Base-by-base conservation (phyloP, 768 basidiomycete species). In the Coprinopsis sp. region DNA sequence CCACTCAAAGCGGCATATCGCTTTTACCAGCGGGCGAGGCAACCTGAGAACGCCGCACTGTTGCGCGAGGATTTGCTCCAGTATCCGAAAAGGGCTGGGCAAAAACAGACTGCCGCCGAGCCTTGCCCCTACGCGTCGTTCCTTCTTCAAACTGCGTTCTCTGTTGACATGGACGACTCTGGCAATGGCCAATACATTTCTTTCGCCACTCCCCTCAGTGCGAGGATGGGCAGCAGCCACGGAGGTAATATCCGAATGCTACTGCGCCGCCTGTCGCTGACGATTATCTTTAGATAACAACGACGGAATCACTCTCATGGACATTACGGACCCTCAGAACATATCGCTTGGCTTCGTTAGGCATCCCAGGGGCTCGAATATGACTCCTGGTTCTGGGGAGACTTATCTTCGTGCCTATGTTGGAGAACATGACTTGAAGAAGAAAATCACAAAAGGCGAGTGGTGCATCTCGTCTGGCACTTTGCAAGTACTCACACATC, bases 21-120 rank as follows among this genome's bases (percentile, higher is more conserved):
- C 18, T 64, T 71, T 41, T 18, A 69, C 8, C 58, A 58, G 8
- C 59, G 71, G 18, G 36, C 67, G 11, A 63, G 61, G 46, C 63
- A 70, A 42, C 55, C 51, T 6, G 62, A 65, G 19, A 71, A 74
- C 52, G 62, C 62, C 11, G 53, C 60, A 22, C 58, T 74, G 37
- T 57, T 74, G 16, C 59, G 56, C 22, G 58, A 62, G 22, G 70
- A 73, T 51, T 45, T 73, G 7, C 54, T 52, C 12, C 19, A 36
- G 3, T 53, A 69, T 6, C 50, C 55, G 8, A 33, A 55, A n/a
- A 42, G 25, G 21, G 22, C 8, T 23, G 19, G n/a, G 21, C 54
- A 58, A 2, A 11, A 19, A 3, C 41, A 59, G 6, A 54, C 58
- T 14, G 38, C 41, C 5, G 33, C 25, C 3, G 33, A 58, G n/a